phyloP scores from a whole-genome alignment of 2,329 filamentous ascomycete species.

The Aureobasidium sp. region DNA sequence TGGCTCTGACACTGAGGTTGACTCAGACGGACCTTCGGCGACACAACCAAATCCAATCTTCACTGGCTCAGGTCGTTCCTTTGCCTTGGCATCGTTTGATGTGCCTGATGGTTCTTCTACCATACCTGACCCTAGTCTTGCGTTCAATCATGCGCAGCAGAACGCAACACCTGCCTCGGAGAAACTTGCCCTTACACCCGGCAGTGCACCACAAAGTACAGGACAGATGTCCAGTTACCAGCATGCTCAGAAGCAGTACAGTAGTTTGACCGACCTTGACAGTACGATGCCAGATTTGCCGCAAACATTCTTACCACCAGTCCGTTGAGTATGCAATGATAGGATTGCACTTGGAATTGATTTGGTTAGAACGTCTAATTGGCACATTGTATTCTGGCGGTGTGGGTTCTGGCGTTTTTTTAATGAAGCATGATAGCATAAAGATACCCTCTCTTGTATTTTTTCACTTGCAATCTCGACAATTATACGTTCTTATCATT shows the following conservation, averaged over 20 bases:
- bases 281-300: conserved; percentile 2
- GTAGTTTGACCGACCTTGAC: conserved; percentile 6
- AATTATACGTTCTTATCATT: not conserved
- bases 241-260: conserved; percentile 6
- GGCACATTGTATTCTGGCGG: not conserved
- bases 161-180: not conserved
- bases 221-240: not conserved
- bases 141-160: not conserved
- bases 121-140: conserved; percentile 11
- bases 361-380: not conserved
- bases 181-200: not conserved
- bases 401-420: not conserved
- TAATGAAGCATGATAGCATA: conserved; percentile 11
- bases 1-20: not conserved
- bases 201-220: conserved; percentile 3
- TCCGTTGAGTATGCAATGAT: not conserved
- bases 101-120: conserved; percentile 3
- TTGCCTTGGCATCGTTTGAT: not conserved
- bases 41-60: not conserved
- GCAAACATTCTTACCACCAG: not conserved
- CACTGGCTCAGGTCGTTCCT: not conserved
- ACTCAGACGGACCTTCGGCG: not conserved
- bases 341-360: not conserved
- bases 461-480: not conserved
- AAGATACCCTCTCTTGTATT: conserved; percentile 7